These are phyloP conservation scores for Juncus inflexus DNA, from an alignment of 176 grass and related monocot genomes.

Conservation along the genomic window DNA sequence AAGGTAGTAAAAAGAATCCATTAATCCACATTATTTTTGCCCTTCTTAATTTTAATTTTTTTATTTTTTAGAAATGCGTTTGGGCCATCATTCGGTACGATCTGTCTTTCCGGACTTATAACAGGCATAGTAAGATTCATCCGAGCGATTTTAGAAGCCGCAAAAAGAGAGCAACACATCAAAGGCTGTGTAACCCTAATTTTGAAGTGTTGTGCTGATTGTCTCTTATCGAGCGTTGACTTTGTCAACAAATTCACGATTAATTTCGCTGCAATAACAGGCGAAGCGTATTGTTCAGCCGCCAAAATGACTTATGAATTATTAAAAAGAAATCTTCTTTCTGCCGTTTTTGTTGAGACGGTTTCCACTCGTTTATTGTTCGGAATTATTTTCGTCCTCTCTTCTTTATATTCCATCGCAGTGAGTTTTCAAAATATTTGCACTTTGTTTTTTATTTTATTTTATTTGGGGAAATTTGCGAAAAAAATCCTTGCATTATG, in stretches of 20 bases:
- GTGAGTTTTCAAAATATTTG: constrained; percentile 20
- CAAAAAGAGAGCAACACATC: constrained; percentile 30
- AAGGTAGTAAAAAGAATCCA: no score
- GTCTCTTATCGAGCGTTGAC: constrained; percentile 36
- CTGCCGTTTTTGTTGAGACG: constrained; percentile 53
- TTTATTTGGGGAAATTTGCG: background rate
- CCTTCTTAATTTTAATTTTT: constrained; percentile 4
- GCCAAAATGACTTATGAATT: constrained; percentile 52
- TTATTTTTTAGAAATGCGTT: constrained; percentile 41
- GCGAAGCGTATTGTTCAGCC: constrained; percentile 48
- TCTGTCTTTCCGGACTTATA: constrained; percentile 49
- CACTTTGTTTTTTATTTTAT: background rate
- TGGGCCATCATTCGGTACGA: constrained; percentile 47
- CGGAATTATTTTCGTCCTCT: constrained; percentile 42
- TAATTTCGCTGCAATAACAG: constrained; percentile 52
- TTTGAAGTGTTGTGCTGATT: constrained; percentile 42
- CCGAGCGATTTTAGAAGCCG: constrained; percentile 38
- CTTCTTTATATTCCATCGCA: constrained; percentile 37
- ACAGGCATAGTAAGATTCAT: constrained; percentile 41
- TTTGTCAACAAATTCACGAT: constrained; percentile 56
- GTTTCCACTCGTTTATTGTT: constrained; percentile 41
- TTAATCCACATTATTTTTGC: no score
- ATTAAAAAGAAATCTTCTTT: constrained; percentile 47
- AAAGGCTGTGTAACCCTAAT: constrained; percentile 34
- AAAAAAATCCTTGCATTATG: no score